These are phyloP conservation scores for Saprolegnia diclina DNA, from an alignment of 352 stramenopile species.

Conservation along the genomic window DNA sequence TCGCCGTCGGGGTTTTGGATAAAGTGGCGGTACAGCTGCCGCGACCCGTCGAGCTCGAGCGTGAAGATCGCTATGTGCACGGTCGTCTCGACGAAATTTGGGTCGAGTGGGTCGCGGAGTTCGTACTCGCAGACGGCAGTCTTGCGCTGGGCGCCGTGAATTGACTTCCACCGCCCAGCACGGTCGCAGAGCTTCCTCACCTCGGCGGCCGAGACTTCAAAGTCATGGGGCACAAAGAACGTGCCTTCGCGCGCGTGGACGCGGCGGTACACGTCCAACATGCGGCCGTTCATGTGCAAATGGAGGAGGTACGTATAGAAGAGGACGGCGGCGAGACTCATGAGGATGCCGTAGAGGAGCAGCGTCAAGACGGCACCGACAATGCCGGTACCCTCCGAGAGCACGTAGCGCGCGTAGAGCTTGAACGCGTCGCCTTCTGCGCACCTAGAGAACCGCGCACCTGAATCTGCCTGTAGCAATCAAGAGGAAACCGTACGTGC, in stretches of 20 bases:
- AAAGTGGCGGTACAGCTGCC: conserved; percentile 82
- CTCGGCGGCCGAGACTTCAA: conserved; percentile 73
- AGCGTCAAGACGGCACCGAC: conserved; percentile 71
- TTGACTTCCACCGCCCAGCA: conserved; percentile 57
- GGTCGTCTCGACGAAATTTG: conserved; percentile 54
- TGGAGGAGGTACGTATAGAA: conserved; percentile 80
- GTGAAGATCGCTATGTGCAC: conserved; percentile 82
- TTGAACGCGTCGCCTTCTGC: conserved; percentile 87
- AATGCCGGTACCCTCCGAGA: conserved; percentile 65
- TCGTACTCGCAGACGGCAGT: conserved; percentile 81
- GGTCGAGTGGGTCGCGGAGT: conserved; percentile 61
- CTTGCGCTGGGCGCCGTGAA: conserved; percentile 51
- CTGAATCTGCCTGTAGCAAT: neutral
- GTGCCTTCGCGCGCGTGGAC: conserved; percentile 58
- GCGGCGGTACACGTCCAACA: conserved; percentile 82
- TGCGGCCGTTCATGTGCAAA: conserved; percentile 86
- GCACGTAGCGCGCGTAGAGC: conserved; percentile 72
- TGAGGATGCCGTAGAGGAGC: conserved; percentile 66
- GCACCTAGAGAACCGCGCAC: conserved; percentile 43
- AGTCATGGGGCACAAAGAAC: conserved; percentile 87
- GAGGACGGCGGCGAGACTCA: conserved; percentile 43
- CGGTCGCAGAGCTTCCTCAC: conserved; percentile 56
- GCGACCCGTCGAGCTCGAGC: conserved; percentile 44
- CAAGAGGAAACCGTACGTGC: conserved; percentile 19
- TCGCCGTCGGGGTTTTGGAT: conserved; percentile 74